Conservation (phyloP, 2,329 filamentous ascomycete genomes). For the Aspergillus sp. region DNA sequence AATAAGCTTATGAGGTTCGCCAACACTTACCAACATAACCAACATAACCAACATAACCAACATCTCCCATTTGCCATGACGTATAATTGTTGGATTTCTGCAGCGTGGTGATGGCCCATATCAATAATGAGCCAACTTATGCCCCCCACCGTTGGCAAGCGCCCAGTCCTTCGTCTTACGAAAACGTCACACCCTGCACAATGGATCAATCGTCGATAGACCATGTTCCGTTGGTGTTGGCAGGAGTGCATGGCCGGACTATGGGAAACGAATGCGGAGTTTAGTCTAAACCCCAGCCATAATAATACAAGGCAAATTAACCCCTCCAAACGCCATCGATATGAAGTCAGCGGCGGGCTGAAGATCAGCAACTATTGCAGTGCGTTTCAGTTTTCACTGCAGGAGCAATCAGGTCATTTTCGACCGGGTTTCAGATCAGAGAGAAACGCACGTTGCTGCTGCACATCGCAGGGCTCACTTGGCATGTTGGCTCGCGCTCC, state of each 20-base stretch:
- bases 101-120: background rate
- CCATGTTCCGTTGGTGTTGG: background rate
- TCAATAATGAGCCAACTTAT: background rate
- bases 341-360: background rate
- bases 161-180: background rate
- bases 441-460: background rate
- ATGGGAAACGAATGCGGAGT: background rate
- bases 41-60: background rate
- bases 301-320: background rate
- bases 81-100: background rate
- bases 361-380: background rate
- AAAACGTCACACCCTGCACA: background rate
- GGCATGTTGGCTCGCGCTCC: background rate
- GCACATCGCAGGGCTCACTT: background rate
- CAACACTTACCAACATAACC: conserved; percentile 1
- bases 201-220: background rate
- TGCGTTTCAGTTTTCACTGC: background rate
- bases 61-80: background rate
- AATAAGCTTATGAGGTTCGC: background rate
- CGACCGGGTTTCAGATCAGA: background rate
- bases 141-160: background rate
- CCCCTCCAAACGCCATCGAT: background rate
- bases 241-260: background rate
- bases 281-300: background rate
- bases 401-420: background rate